These are phyloP conservation scores for Ananas comosus DNA, from an alignment of 176 grass and related monocot genomes.

Conservation along the genomic window DNA sequence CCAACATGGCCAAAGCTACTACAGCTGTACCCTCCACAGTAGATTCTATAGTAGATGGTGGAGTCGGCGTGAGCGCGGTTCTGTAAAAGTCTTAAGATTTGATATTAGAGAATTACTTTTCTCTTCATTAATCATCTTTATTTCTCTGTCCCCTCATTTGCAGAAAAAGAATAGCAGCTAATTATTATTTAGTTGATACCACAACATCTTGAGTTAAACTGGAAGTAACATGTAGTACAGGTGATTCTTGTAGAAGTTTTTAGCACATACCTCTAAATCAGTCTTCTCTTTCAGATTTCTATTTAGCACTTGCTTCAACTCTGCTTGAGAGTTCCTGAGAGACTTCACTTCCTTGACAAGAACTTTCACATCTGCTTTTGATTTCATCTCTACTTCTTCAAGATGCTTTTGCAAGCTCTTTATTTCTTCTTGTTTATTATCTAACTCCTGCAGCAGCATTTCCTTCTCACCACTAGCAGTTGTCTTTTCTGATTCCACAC, in stretches of 20 bases:
- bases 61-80: not conserved
- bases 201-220: not conserved
- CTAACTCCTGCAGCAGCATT: slow-evolving; percentile 54
- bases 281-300: slow-evolving; percentile 67
- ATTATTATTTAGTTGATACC: not conserved
- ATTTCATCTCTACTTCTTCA: slow-evolving; percentile 77
- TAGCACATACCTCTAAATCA: slow-evolving; percentile 62
- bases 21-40: not conserved
- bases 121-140: not conserved
- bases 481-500: slow-evolving; percentile 53
- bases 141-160: not conserved
- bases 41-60: not conserved
- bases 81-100: not conserved
- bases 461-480: slow-evolving; percentile 56
- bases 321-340: slow-evolving; percentile 80
- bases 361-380: slow-evolving; percentile 87
- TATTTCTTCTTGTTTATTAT: slow-evolving; percentile 60
- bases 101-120: not conserved
- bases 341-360: slow-evolving; percentile 91
- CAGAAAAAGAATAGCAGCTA: not conserved
- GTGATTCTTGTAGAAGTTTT: not conserved
- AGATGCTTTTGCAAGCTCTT: slow-evolving; percentile 47
- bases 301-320: slow-evolving; percentile 67
- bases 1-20: not conserved
- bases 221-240: not conserved